These are phyloP conservation scores for Pestalotiopsis fici DNA, from an alignment of 2,329 filamentous ascomycete species.

Conservation along the genomic window DNA sequence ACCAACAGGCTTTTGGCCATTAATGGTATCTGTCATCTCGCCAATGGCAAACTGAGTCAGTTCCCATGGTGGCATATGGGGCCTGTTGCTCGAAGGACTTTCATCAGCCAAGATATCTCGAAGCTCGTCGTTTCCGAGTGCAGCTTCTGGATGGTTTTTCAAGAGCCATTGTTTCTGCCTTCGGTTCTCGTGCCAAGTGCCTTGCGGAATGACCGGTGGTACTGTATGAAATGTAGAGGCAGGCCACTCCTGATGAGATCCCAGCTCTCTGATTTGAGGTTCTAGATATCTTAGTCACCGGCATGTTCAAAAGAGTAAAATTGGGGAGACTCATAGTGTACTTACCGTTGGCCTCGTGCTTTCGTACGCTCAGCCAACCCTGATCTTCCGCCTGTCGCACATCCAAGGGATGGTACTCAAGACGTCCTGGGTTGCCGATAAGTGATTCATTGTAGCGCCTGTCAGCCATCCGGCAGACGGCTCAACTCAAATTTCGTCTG, in stretches of 20 bases:
- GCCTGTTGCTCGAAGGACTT: slow-evolving; percentile 9
- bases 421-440: slow-evolving; percentile 15
- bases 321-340: background rate
- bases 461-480: slow-evolving; percentile 16
- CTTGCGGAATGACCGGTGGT: slow-evolving; percentile 8
- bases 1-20: slow-evolving; percentile 22
- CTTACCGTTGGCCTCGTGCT: slow-evolving; percentile 10
- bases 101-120: slow-evolving; percentile 22
- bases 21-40: slow-evolving; percentile 46
- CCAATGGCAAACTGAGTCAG: slow-evolving; percentile 56
- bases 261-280: slow-evolving; percentile 26
- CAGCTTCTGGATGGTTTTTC: slow-evolving; percentile 51
- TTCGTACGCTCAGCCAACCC: slow-evolving; percentile 11
- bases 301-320: background rate
- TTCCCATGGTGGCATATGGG: slow-evolving; percentile 12
- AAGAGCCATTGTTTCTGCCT: slow-evolving; percentile 47
- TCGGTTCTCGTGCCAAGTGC: slow-evolving; percentile 21
- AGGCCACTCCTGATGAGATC: slow-evolving; percentile 24
- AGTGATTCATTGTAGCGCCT: slow-evolving; percentile 8
- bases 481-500: slow-evolving; percentile 12
- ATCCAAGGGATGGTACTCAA: slow-evolving; percentile 5
- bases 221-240: slow-evolving; percentile 11
- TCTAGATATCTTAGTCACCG: slow-evolving; percentile 15
- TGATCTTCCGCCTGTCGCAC: slow-evolving; percentile 11
- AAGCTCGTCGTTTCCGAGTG: slow-evolving; percentile 27